Base-by-base conservation (phyloP, 768 basidiomycete genomes). In the Strobilomyces confusus region DNA sequence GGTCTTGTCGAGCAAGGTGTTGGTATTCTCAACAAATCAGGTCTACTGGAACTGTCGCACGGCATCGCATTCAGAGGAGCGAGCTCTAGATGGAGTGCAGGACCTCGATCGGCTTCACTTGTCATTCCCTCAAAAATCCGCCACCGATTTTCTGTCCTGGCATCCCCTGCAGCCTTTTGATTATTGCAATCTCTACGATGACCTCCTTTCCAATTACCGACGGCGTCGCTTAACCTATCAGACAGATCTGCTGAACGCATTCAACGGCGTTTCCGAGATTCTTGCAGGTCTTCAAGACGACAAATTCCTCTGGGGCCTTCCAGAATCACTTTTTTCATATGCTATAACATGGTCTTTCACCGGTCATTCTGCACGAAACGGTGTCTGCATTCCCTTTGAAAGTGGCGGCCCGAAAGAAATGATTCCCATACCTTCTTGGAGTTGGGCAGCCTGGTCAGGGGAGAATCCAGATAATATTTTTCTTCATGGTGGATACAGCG, bases 11-110 rank as follows among this genome's bases (percentile, higher is more conserved):
- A 51, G 14, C 33, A 58, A 57, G 17, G 33, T 59, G 13, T 46
- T 62, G 36, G 48, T 62, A 20, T 63, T 63, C 58, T 62, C 61
- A 3, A 36, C 56, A 14, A 29, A 20, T 43, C 58, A 62, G 22
- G 58, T 59, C 3, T 63, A 59, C 12, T 62, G 61, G 61, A 49
- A 13, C 25, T 63, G 58, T 44, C 54, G 48, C 23, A 37, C 52
- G 9, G 37, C 42, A 30, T 25, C 49, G 1, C 26, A 57, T 9
- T 57, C n/a, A 7, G 37, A 38, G n/a, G 37, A 38, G 19, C 37
- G 37, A 25, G 49, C 50, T 14, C 41, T 60, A 7, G 61, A 57
- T 25, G 37, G 42, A 26, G 42, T 49, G 8, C 14, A 0, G 15
- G 22, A 47, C 9, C 47, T 62, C 20, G 37, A 19, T 19, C 19